Evolutionary conservation across 345 rosid species (phyloP).

Genomic region (Populus deltoides): DNA sequence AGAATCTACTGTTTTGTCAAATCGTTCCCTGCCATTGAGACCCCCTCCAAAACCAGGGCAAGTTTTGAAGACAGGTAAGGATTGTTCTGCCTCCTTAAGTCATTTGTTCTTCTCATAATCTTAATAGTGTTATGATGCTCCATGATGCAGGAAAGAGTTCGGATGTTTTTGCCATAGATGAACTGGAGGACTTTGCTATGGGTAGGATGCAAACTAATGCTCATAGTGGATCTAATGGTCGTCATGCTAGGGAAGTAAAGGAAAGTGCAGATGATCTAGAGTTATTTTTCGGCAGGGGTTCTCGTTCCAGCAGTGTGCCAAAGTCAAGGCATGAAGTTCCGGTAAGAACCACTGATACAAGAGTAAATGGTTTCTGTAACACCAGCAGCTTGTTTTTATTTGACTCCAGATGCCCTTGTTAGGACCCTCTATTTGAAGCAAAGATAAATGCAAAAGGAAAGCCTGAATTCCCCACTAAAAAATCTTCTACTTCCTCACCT

Average conservation of each 20-base stretch:
- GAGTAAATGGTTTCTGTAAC: not conserved
- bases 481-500: slow-evolving; percentile 44
- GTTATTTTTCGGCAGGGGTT: slow-evolving; percentile 46
- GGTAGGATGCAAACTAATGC: slow-evolving; percentile 43
- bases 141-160: slow-evolving; percentile 47
- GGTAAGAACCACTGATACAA: slow-evolving; percentile 43
- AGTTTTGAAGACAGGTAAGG: slow-evolving; percentile 49
- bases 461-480: slow-evolving; percentile 32
- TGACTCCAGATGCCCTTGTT: slow-evolving; percentile 9
- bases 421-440: slow-evolving; percentile 42
- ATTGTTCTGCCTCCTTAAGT: slow-evolving; percentile 31
- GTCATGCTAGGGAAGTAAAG: slow-evolving; percentile 9
- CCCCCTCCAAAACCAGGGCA: slow-evolving; percentile 73
- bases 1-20: slow-evolving; percentile 31
- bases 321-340: slow-evolving; percentile 48
- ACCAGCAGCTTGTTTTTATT: slow-evolving; percentile 6
- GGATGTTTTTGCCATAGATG: slow-evolving; percentile 55
- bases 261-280: slow-evolving; percentile 57
- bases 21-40: slow-evolving; percentile 38
- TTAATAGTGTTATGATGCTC: slow-evolving; percentile 20
- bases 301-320: slow-evolving; percentile 75
- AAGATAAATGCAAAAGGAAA: slow-evolving; percentile 37
- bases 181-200: slow-evolving; percentile 73
- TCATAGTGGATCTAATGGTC: slow-evolving; percentile 20
- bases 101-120: slow-evolving; percentile 4